phyloP scores from a whole-genome alignment of 495 filamentous ascomycete species.

The Aspergillus mulundensis region DNA sequence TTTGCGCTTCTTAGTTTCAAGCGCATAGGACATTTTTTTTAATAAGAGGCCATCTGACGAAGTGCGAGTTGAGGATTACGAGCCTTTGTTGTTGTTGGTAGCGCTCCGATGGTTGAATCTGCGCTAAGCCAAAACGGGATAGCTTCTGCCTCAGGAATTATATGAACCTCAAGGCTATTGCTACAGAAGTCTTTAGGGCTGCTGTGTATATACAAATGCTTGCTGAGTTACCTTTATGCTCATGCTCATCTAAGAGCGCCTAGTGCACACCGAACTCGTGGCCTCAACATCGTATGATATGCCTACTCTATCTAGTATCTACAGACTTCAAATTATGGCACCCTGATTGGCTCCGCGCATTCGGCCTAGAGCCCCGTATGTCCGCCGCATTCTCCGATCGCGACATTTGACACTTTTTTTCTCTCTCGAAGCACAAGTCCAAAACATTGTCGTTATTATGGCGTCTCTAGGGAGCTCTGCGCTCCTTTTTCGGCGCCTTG shows the following conservation, averaged over 20 bases:
- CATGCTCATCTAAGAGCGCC: too few species aligned
- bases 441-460: conserved; percentile 26
- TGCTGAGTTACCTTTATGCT: too few species aligned
- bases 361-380: neutral
- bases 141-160: conserved; percentile 14
- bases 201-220: neutral
- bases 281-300: conserved; percentile 1
- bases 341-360: conserved; percentile 9
- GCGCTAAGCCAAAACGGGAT: conserved; percentile 4
- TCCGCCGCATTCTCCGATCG: conserved; percentile 9
- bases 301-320: neutral
- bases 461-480: conserved; percentile 31
- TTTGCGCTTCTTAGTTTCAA: conserved; percentile 53
- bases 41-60: neutral
- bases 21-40: conserved; percentile 47
- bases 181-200: neutral
- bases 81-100: neutral
- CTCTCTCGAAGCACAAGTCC: conserved; percentile 4
- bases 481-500: conserved; percentile 33
- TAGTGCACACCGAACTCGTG: neutral
- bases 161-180: neutral
- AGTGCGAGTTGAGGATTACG: neutral
- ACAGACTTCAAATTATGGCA: conserved; percentile 14
- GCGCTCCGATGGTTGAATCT: conserved; percentile 1
- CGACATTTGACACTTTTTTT: neutral